Evolutionary conservation across 371 early-diverging fungal genomes (phyloP), one percentile per base, ranked within the genome.

Genomic region (Encephalitozoon intestinalis): DNA sequence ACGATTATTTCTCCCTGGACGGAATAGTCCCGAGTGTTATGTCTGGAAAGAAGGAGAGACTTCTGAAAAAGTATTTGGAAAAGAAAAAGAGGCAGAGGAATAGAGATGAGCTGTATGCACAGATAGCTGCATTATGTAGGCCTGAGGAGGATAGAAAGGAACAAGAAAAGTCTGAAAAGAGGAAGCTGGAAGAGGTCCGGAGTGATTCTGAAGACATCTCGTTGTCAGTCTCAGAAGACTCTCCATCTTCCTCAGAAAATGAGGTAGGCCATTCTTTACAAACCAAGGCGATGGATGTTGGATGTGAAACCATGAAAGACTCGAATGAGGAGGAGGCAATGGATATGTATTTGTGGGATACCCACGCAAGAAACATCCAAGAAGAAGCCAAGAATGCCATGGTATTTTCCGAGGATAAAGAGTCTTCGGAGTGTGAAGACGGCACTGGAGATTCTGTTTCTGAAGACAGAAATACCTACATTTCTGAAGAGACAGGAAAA

Each of bases 21-120:
- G 9, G 37, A 58, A 58, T 58, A 37, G n/a, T 37, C 58, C 58
- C n/a, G 30, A 9, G 58, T 34, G 58, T 34, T 5, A 81, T 76
- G 77, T 34, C 63, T 34, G 74, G 63, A 9, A 81, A 79, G 63
- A 73, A 78, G 68, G 73, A 79, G 30, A 73, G 69, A 66, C 69
- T 81, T 21, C 46, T 80, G 30, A 25, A 76, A 28, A 80, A 81
- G 53, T 83, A 83, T 52, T 66, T 83, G 37, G 79, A 81, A n/a
- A 83, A 83, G 44, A 81, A 81, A 54, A 64, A 50, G 51, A 70
- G 49, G 50, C 81, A 81, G 68, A 76, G 63, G 63, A 51, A 53
- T 52, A 72, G 81, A 71, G 83, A 83, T 54, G 73, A 77, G 18
- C 37, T 83, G 0, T 46, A 79, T 9, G 72, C 78, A 26, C 43